Percentiles rank a stretch among this genome's conserved stretches.
Evolutionary conservation across 345 rosid species (phyloP).

Genomic region (Eutrema yunnanense): DNA sequence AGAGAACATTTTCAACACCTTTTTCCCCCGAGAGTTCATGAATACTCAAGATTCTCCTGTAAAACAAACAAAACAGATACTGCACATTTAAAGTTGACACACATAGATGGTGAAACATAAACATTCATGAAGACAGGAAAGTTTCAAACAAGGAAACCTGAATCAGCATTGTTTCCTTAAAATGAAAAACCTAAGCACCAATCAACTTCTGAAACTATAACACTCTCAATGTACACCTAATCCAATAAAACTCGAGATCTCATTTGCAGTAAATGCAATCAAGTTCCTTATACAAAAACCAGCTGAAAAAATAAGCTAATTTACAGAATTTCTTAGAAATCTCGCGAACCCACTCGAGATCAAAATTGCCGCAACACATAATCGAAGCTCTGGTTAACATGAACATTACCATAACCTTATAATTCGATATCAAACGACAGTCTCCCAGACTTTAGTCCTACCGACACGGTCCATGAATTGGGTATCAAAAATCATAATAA

Average conservation of each 20-base stretch:
- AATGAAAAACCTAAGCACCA: neutral
- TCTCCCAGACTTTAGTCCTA: neutral
- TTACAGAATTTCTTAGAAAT: neutral
- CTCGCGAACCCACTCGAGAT: constrained; percentile 26
- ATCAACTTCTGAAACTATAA: neutral
- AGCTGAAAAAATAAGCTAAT: neutral
- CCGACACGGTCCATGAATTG: neutral
- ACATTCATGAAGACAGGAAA: neutral
- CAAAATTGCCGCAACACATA: constrained; percentile 18
- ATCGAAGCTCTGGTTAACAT: constrained; percentile 8
- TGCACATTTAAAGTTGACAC: neutral
- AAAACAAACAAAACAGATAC: neutral
- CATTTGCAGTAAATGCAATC: neutral
- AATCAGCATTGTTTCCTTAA: no score
- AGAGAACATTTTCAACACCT: neutral
- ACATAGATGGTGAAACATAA: neutral
- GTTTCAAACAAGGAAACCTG: no score
- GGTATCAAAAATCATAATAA: neutral
- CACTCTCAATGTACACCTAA: neutral
- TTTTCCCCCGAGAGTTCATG: neutral
- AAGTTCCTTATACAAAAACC: neutral
- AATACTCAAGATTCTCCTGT: neutral
- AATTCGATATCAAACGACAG: neutral
- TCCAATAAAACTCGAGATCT: constrained; percentile 7
- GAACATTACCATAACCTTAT: neutral